These are phyloP conservation scores for Kodamaea plutei DNA, from an alignment of 1,139 yeast genomes.

Conservation along the genomic window DNA sequence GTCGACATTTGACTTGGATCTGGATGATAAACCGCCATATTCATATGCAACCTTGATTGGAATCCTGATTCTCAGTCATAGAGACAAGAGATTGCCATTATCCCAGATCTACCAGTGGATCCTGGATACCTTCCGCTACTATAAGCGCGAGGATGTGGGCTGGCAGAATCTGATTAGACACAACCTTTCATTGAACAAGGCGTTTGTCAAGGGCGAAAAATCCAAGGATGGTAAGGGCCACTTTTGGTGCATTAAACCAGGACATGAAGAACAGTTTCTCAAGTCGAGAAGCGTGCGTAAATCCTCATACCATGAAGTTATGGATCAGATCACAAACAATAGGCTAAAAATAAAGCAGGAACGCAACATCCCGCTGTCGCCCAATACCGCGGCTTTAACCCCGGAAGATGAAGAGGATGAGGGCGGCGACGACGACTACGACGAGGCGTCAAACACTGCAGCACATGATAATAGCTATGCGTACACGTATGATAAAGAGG, in stretches of 20 bases:
- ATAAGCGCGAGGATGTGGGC: constrained; percentile 82
- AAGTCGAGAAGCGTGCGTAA: constrained; percentile 54
- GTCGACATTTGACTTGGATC: constrained; percentile 35
- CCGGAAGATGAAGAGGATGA: constrained; percentile 9
- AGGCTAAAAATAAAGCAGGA: constrained; percentile 12
- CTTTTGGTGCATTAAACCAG: constrained; percentile 88
- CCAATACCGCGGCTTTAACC: constrained; percentile 17
- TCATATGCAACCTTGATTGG: constrained; percentile 94
- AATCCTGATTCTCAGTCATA: constrained; percentile 86
- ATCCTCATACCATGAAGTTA: constrained; percentile 42
- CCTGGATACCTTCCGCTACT: constrained; percentile 78
- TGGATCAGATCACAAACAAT: constrained; percentile 33
- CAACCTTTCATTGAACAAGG: constrained; percentile 78
- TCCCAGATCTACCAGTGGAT: constrained; percentile 95
- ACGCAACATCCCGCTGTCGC: constrained; percentile 33
- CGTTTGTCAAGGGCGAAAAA: constrained; percentile 84
- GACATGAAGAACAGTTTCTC: constrained; percentile 77
- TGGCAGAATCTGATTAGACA: constrained; percentile 94
- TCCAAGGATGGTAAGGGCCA: constrained; percentile 97
- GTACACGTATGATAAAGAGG: background rate
- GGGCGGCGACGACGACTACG: constrained; percentile 8
- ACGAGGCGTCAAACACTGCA: constrained; percentile 11
- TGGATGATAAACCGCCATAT: constrained; percentile 77
- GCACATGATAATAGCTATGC: background rate
- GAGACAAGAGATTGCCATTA: constrained; percentile 72